Evolutionary conservation across 495 filamentous ascomycete species (phyloP), one percentile per base, ranked within the genome.

Genomic region (Daldinia decipiens): DNA sequence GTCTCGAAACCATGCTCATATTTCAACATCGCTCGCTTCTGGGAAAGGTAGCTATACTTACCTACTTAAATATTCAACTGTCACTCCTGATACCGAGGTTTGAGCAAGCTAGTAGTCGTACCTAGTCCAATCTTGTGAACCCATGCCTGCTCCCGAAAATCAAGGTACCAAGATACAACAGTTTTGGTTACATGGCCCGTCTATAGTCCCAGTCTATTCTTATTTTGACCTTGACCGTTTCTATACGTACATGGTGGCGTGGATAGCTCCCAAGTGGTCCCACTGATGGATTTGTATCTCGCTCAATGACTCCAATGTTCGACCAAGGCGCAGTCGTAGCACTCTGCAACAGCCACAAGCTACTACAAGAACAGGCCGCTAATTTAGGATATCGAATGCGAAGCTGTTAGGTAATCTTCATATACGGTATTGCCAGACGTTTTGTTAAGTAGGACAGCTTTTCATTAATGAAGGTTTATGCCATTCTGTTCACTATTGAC

Each of bases 51-150:
- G 45, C 21, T 51, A 51, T 51, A 21, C 45, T 21, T 51, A 4
- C 45, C 17, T 51, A 51, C 45, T 51, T 51, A 51, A 51, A 51
- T 51, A 51, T 51, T 51, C 19, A 51, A 51, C 24, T 21, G 15
- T 15, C 19, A 51, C 8, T 26, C 45, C 21, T 2, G 17, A 51
- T 26, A 4, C 45, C 45, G 45, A 51, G 45, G 45, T 8, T 51
- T 21, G 21, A 15, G 21, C 19, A 21, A 21, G 45, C 24, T 26
- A 51, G 17, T 8, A 51, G 24, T 17, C 17, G 21, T 21, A 26
- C 45, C 45, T 51, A 12, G 24, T 26, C 45, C 45, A 51, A 51
- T 26, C 15, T 21, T 51, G 24, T 26, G 8, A 26, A 13, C 4
- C 17, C 5, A 51, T 21, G 45, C 45, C 19, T 21, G 24, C 17